Evolutionary conservation across 805 yeast genomes (phyloP).

Genomic region (Hagleromyces aurorensis): DNA sequence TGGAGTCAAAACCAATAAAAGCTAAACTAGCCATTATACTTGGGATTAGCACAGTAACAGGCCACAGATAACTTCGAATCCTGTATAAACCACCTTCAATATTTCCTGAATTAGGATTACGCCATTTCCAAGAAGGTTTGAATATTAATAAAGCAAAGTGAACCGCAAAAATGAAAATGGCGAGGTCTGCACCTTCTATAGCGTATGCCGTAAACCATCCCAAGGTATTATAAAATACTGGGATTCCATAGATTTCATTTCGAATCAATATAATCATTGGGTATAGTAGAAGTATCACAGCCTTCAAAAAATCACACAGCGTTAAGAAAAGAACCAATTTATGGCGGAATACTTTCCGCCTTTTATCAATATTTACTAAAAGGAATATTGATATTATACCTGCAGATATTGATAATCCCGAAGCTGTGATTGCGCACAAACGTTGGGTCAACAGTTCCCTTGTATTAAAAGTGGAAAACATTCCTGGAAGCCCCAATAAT

Average conservation of each 20-base stretch:
- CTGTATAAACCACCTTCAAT: slow-evolving; percentile 70
- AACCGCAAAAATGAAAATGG: slow-evolving; percentile 72
- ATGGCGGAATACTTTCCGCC: slow-evolving; percentile 57
- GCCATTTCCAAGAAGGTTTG: slow-evolving; percentile 44
- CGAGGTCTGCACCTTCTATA: slow-evolving; percentile 81
- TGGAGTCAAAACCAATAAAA: slow-evolving; percentile 38
- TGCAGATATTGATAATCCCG: slow-evolving; percentile 40
- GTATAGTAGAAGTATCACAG: slow-evolving; percentile 56
- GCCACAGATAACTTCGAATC: slow-evolving; percentile 50
- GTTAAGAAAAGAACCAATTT: slow-evolving; percentile 60
- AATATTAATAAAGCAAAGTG: slow-evolving; percentile 74
- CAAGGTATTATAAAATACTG: slow-evolving; percentile 50
- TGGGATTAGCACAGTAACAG: slow-evolving; percentile 52
- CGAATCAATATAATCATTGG: slow-evolving; percentile 50
- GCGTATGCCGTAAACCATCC: slow-evolving; percentile 79
- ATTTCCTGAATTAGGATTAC: slow-evolving; percentile 31
- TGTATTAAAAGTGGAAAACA: slow-evolving; percentile 23
- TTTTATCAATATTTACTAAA: slow-evolving; percentile 55
- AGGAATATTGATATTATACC: slow-evolving; percentile 58
- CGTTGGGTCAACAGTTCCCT: slow-evolving; percentile 23
- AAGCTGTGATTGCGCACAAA: slow-evolving; percentile 40
- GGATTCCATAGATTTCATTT: slow-evolving; percentile 38
- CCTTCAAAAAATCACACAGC: slow-evolving; percentile 70
- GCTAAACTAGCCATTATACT: slow-evolving; percentile 63
- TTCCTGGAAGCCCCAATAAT: slow-evolving; percentile 29